phyloP scores from a whole-genome alignment of 2,329 filamentous ascomycete species.

The Colletotrichum sidae region DNA sequence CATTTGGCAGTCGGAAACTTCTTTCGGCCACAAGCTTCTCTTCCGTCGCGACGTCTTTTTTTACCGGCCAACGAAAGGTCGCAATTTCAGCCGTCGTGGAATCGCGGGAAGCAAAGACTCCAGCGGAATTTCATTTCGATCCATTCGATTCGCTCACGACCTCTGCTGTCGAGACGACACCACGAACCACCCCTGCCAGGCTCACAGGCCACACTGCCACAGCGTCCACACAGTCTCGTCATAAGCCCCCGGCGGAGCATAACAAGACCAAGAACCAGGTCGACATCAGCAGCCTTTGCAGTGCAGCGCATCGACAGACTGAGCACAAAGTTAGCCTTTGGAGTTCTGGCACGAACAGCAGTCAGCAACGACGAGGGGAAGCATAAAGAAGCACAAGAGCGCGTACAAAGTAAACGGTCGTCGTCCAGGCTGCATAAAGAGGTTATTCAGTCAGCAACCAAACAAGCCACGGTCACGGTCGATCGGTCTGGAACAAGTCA shows the following conservation, averaged over 20 bases:
- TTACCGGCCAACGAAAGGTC: constrained; percentile 24
- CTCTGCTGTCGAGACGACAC: constrained; percentile 7
- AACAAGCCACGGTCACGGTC: no score
- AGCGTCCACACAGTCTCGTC: background rate
- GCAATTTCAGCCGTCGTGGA: constrained; percentile 3
- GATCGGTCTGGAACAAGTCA: no score
- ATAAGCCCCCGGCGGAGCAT: background rate
- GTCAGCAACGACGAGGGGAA: constrained; percentile 5
- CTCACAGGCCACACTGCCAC: background rate
- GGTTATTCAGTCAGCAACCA: constrained; percentile 8
- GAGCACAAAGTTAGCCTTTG: constrained; percentile 4
- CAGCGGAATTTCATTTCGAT: background rate
- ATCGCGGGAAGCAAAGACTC: constrained; percentile 4
- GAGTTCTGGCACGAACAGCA: constrained; percentile 16
- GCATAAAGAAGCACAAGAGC: constrained; percentile 17
- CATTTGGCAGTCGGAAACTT: background rate
- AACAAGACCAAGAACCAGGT: background rate
- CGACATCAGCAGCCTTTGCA: constrained; percentile 11
- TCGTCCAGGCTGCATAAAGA: constrained; percentile 1
- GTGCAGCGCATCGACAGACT: constrained; percentile 3
- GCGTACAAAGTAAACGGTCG: background rate
- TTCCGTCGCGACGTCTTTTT: constrained; percentile 19
- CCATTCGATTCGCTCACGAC: constrained; percentile 28
- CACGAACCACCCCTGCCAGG: background rate
- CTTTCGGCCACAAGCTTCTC: background rate